Base-by-base conservation (phyloP, 2,329 filamentous ascomycete genomes). In the Ambrosiella cleistominuta region DNA sequence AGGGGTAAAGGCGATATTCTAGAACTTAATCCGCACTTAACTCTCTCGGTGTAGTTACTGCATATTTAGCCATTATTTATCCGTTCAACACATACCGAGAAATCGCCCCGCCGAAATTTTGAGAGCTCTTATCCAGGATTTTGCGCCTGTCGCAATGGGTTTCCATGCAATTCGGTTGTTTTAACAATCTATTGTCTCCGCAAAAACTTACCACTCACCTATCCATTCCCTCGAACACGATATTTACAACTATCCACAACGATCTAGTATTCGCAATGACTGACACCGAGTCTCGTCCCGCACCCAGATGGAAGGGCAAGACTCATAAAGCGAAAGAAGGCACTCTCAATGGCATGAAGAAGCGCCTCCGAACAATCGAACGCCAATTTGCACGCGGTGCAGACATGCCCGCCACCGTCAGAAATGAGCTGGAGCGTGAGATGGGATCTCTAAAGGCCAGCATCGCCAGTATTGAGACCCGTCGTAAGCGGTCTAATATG, bases 381-480 rank as follows among this genome's bases (percentile, higher is more conserved):
- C 76, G 87, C 56, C 75, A 82, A 8, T 74, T 91, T 39, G 74
- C 78, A 52, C 75, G 77, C 61, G 75, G 77, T 11, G 70, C 78
- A 54, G 76, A 81, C 57, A 74, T 90, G 56, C 83, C 86, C 0
- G 83, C 83, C 37, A 77, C 83, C 65, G 76, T 85, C 8, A 75
- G 81, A 59, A 74, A 81, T 49, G 83, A 88, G 35, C 76, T 86
- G 61, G 83, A 90, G 69, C 77, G 85, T 58, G 86, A 88, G 66
- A 71, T 91, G 62, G 77, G 76, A 52, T 76, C 82, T 3, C 83
- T 82, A 65, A 76, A 80, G 68, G 74, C 79, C 62, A 83, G 86
- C 65, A 73, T 90, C 60, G 74, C 70, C 3, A 75, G 78, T 62
- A 74, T 77, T 53, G 72, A 78, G 60, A 74, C 76, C 60, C 80